A percentile compares a stretch with the other conserved stretches of the same genome.
phyloP scores from a whole-genome alignment of 202 grass and related monocot genomes.

The Tripidium arundinaceum region DNA sequence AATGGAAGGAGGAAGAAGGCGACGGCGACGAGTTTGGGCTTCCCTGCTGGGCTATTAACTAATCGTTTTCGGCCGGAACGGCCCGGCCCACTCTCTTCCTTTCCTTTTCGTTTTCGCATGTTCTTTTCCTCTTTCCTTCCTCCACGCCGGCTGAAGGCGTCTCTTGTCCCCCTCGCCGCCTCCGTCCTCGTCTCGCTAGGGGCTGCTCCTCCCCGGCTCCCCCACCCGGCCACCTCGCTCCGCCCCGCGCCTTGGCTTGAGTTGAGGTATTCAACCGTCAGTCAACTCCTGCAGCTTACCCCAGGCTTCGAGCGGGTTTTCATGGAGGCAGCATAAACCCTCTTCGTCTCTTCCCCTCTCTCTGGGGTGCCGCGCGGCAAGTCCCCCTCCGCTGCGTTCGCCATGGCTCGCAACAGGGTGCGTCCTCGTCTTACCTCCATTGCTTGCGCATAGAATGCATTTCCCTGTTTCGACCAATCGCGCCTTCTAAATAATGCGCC shows the following conservation, averaged over 20 bases:
- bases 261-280: neutral
- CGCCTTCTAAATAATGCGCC: neutral
- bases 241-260: neutral
- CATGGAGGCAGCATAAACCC: neutral
- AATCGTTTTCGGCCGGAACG: too few relatives aligned
- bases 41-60: neutral
- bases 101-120: neutral
- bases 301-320: neutral
- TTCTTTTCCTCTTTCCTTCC: neutral
- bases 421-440: neutral
- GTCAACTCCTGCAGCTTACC: neutral
- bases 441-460: neutral
- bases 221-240: too few relatives aligned
- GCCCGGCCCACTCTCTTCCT: neutral
- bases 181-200: neutral
- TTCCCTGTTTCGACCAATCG: neutral
- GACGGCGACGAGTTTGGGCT: neutral
- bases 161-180: neutral
- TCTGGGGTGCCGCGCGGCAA: neutral
- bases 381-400: neutral
- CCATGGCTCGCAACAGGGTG: slow-evolving; percentile 50
- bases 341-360: neutral
- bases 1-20: neutral
- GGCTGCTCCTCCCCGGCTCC: neutral
- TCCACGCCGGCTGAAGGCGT: neutral